Percentiles rank a stretch among this genome's conserved stretches.
These are phyloP conservation scores for Nemania diffusa DNA, from an alignment of 2,329 filamentous ascomycete genomes.

Conservation along the genomic window DNA sequence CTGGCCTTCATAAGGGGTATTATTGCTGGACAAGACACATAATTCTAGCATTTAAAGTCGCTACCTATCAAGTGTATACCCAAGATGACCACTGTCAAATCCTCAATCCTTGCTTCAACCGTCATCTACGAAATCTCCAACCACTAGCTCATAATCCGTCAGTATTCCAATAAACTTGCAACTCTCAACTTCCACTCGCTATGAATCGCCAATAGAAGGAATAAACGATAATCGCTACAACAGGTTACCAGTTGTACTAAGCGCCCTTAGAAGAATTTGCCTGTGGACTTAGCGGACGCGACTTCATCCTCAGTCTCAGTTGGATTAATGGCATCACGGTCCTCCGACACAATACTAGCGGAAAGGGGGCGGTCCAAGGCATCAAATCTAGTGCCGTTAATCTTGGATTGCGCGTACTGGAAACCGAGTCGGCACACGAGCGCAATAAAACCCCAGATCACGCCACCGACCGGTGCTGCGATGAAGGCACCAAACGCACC, in stretches of 20 bases:
- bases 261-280: constrained; percentile 64
- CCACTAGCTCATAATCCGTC: neutral
- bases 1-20: neutral
- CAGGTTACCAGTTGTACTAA: neutral
- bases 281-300: constrained; percentile 53
- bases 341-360: constrained; percentile 34
- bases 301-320: constrained; percentile 48
- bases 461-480: constrained; percentile 78
- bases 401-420: constrained; percentile 67
- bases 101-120: neutral
- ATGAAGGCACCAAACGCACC: constrained; percentile 85
- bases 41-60: neutral
- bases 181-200: neutral
- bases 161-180: neutral
- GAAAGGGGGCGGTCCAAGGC: constrained; percentile 68
- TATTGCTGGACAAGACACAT: neutral
- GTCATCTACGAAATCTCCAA: neutral
- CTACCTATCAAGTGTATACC: neutral
- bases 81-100: constrained; percentile 1
- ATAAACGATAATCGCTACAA: neutral
- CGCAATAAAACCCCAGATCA: constrained; percentile 76
- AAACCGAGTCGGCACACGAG: constrained; percentile 68
- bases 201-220: neutral
- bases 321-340: constrained; percentile 43
- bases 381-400: constrained; percentile 70